A percentile compares a stretch with the other conserved stretches of the same genome.
These are phyloP conservation scores for Apiotrichum montevideense DNA, from an alignment of 1,284 basidiomycete genomes.

Conservation along the genomic window DNA sequence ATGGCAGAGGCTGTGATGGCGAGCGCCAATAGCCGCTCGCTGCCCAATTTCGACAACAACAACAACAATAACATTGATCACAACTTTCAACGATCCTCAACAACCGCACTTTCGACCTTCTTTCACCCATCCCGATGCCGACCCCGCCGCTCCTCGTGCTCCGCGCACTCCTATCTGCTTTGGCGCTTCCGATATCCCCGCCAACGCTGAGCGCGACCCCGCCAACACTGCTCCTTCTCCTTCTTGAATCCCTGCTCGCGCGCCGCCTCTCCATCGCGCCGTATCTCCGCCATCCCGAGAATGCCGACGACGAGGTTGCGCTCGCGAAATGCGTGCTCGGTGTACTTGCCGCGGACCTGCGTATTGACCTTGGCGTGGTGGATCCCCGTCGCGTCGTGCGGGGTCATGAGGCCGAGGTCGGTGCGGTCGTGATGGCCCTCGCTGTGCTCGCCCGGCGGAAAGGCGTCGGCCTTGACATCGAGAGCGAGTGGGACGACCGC, in stretches of 20 bases:
- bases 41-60: neutral
- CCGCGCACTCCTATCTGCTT: slow-evolving; percentile 18
- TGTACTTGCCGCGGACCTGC: slow-evolving; percentile 25
- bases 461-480: slow-evolving; percentile 12
- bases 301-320: slow-evolving; percentile 16
- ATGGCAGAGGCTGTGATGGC: too few species aligned
- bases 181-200: slow-evolving; percentile 22
- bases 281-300: slow-evolving; percentile 12
- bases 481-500: neutral
- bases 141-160: slow-evolving; percentile 25
- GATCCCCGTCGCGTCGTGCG: slow-evolving; percentile 17
- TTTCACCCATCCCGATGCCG: slow-evolving; percentile 18
- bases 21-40: too few species aligned
- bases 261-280: slow-evolving; percentile 16
- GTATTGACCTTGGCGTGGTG: slow-evolving; percentile 25
- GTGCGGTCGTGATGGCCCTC: slow-evolving; percentile 28
- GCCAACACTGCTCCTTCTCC: slow-evolving; percentile 28
- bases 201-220: slow-evolving; percentile 17
- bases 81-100: too few species aligned
- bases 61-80: neutral
- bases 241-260: slow-evolving; percentile 21
- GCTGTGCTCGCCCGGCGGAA: slow-evolving; percentile 25
- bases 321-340: slow-evolving; percentile 30
- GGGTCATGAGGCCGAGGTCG: slow-evolving; percentile 22
- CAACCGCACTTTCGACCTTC: too few species aligned